A percentile compares a stretch with the other conserved stretches of the same genome.
Evolutionary conservation across 441 rosid genomes (phyloP).

Genomic region (Gossypium lobatum): DNA sequence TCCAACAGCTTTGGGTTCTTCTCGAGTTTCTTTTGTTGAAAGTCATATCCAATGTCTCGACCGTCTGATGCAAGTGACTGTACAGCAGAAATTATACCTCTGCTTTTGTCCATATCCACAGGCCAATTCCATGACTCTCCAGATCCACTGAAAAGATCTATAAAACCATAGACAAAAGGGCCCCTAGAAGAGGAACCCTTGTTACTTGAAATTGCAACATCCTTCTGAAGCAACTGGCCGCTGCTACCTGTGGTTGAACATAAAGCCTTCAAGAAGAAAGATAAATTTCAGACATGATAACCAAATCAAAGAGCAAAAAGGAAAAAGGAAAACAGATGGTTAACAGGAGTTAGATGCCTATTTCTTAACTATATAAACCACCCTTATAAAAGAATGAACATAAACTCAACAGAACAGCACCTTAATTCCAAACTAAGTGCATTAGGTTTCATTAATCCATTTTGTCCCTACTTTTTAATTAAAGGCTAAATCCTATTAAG

Average conservation of each 20-base stretch:
- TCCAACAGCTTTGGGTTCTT: constrained; percentile 39
- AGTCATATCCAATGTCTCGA: constrained; percentile 34
- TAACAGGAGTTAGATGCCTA: background rate
- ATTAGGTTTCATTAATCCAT: background rate
- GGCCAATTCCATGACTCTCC: constrained; percentile 86
- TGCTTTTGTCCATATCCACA: constrained; percentile 58
- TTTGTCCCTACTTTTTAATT: background rate
- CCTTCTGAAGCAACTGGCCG: constrained; percentile 35
- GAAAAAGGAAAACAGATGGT: background rate
- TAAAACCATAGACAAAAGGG: constrained; percentile 81
- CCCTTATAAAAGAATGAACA: constrained; percentile 8
- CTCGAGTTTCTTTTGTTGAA: constrained; percentile 35
- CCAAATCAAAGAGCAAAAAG: constrained; percentile 10
- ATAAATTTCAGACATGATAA: constrained; percentile 14
- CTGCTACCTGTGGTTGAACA: constrained; percentile 33
- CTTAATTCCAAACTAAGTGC: background rate
- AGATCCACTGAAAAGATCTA: constrained; percentile 81
- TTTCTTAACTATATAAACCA: background rate
- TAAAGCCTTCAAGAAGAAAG: constrained; percentile 36
- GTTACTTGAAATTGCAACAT: constrained; percentile 37
- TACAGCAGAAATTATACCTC: constrained; percentile 38
- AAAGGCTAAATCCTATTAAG: background rate
- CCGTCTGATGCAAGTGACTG: constrained; percentile 36
- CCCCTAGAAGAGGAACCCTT: constrained; percentile 42
- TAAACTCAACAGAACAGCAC: background rate